These are phyloP conservation scores for Diaporthe sp. DNA, from an alignment of 2,329 filamentous ascomycete species.

Conservation along the genomic window DNA sequence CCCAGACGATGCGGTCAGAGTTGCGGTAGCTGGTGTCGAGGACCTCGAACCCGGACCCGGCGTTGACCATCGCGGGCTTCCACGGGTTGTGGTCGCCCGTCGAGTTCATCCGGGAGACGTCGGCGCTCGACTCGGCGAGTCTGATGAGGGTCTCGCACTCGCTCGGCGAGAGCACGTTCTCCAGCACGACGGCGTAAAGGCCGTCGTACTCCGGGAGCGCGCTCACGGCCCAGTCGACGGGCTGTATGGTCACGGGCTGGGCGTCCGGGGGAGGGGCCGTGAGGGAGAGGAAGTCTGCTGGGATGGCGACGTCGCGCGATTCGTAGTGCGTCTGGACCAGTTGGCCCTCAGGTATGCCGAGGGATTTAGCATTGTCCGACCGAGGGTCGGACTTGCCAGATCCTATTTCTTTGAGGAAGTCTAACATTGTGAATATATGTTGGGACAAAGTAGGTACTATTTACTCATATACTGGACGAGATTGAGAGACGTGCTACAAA, in stretches of 20 bases:
- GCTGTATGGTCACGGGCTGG: conserved; percentile 54
- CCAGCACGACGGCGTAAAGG: conserved; percentile 70
- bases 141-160: conserved; percentile 70
- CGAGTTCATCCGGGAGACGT: conserved; percentile 48
- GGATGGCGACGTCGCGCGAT: conserved; percentile 51
- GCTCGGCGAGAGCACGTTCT: conserved; percentile 68
- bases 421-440: conserved; percentile 9
- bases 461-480: too few species aligned
- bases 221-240: conserved; percentile 65
- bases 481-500: not conserved
- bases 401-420: conserved; percentile 2
- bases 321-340: conserved; percentile 37
- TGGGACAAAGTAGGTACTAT: not conserved
- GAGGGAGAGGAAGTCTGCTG: conserved; percentile 56
- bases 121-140: conserved; percentile 63
- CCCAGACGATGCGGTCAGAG: conserved; percentile 82
- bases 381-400: conserved; percentile 18
- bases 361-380: conserved; percentile 24
- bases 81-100: conserved; percentile 55
- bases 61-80: conserved; percentile 76
- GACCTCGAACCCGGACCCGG: conserved; percentile 70
- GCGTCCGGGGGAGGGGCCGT: conserved; percentile 52
- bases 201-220: conserved; percentile 63
- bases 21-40: conserved; percentile 69
- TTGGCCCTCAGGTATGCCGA: conserved; percentile 29